Percentiles rank a stretch among this genome's conserved stretches.
phyloP scores from a whole-genome alignment of 2,329 filamentous ascomycete genomes.

The Trichoderma sp. region DNA sequence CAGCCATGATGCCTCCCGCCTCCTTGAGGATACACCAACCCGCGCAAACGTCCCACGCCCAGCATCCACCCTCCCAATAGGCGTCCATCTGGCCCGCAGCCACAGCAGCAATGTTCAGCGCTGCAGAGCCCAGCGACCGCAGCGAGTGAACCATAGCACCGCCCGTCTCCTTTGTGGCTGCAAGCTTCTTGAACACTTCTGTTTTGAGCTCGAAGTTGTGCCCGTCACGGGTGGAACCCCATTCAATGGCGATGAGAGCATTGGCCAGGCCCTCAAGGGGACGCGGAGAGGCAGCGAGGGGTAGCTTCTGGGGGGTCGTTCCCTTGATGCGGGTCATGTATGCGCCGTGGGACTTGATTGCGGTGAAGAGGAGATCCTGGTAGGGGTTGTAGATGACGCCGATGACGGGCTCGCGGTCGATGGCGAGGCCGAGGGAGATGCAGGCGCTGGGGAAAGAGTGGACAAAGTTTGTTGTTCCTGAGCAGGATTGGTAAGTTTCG shows the following conservation, averaged over 20 bases:
- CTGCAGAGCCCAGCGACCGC: constrained; percentile 68
- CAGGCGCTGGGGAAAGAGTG: constrained; percentile 73
- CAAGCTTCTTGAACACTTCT: constrained; percentile 62
- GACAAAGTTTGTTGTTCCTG: constrained; percentile 71
- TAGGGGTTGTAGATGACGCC: constrained; percentile 82
- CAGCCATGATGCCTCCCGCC: constrained; percentile 69
- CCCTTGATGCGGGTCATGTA: constrained; percentile 51
- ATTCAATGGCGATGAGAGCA: constrained; percentile 69
- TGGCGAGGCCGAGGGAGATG: constrained; percentile 71
- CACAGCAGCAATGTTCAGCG: constrained; percentile 71
- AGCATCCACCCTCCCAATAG: constrained; percentile 83
- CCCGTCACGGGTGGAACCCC: constrained; percentile 67
- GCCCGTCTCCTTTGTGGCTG: constrained; percentile 56
- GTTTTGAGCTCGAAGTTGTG: constrained; percentile 69
- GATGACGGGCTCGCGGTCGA: constrained; percentile 60
- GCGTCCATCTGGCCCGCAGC: constrained; percentile 69
- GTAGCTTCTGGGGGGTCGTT: constrained; percentile 39
- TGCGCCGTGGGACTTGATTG: constrained; percentile 65
- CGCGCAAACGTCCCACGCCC: constrained; percentile 83
- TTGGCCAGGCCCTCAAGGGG: constrained; percentile 59
- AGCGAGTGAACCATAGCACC: constrained; percentile 76
- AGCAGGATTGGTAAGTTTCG: background rate
- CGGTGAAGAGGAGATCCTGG: constrained; percentile 66
- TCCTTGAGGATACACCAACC: constrained; percentile 75
- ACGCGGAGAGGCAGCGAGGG: constrained; percentile 47